These are phyloP conservation scores for Zoysia pacifica DNA, from an alignment of 176 grass and related monocot genomes.

Conservation along the genomic window DNA sequence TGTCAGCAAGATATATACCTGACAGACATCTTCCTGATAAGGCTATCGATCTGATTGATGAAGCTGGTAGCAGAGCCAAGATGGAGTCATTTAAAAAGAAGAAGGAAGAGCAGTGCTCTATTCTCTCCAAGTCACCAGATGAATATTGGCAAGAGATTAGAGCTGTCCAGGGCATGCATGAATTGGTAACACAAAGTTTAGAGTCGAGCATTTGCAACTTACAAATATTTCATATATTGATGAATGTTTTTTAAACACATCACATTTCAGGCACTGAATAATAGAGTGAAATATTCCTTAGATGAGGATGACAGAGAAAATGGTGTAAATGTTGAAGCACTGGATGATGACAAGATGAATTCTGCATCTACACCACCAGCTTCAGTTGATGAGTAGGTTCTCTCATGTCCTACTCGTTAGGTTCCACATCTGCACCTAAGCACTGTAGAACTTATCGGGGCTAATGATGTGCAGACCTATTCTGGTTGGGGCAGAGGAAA, in stretches of 20 bases:
- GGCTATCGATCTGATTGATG: slow-evolving; percentile 97
- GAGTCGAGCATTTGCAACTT: slow-evolving; percentile 17
- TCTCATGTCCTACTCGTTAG: slow-evolving; percentile 35
- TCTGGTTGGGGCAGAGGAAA: slow-evolving; percentile 84
- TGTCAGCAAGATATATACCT: slow-evolving; percentile 92
- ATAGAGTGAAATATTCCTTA: slow-evolving; percentile 81
- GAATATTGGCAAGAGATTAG: slow-evolving; percentile 97
- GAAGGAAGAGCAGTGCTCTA: slow-evolving; percentile 72
- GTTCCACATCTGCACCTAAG: slow-evolving; percentile 10
- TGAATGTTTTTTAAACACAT: slow-evolving; percentile 34
- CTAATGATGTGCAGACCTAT: slow-evolving; percentile 48
- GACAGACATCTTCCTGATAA: slow-evolving; percentile 97
- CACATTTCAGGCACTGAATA: slow-evolving; percentile 64
- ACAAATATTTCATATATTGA: slow-evolving; percentile 25
- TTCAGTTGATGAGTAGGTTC: slow-evolving; percentile 63
- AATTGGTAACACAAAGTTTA: slow-evolving; percentile 58
- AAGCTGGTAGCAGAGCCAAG: slow-evolving; percentile 90
- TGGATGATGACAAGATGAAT: slow-evolving; percentile 34
- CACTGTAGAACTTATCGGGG: slow-evolving; percentile 16
- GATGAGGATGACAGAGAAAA: slow-evolving; percentile 54
- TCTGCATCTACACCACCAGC: slow-evolving; percentile 28
- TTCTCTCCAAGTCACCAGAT: slow-evolving; percentile 84
- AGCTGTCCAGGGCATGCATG: slow-evolving; percentile 91
- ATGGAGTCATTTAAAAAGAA: slow-evolving; percentile 94
- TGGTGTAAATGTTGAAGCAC: slow-evolving; percentile 36